Evolutionary conservation across 176 grass and related monocot species (phyloP).

Genomic region (Bonia amplexicaulis): DNA sequence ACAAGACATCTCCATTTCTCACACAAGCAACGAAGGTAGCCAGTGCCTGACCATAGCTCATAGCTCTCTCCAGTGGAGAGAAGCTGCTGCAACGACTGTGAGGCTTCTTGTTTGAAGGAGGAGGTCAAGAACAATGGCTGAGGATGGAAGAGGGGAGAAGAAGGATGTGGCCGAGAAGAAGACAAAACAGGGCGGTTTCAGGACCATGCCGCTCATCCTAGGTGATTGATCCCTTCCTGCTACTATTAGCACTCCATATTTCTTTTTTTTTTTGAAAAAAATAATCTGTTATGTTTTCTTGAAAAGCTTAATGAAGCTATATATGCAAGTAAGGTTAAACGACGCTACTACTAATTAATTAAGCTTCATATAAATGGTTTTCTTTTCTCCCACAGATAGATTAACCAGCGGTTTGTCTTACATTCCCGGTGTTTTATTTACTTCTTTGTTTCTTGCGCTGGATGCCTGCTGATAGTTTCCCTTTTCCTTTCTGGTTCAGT

Average conservation of each 20-base stretch:
- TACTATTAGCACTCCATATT: background rate
- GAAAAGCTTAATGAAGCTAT: background rate
- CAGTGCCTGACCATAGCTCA: conserved; percentile 20
- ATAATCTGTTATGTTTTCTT: background rate
- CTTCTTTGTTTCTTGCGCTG: background rate
- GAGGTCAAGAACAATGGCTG: conserved; percentile 26
- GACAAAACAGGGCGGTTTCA: conserved; percentile 59
- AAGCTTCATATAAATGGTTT: background rate
- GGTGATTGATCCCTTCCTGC: conserved; percentile 16
- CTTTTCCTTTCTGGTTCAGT: background rate
- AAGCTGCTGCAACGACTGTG: background rate
- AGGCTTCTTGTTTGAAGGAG: background rate
- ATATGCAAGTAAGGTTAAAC: background rate
- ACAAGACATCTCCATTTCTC: conserved; percentile 30
- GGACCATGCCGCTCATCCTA: conserved; percentile 91
- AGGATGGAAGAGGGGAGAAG: conserved; percentile 27
- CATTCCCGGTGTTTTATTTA: background rate
- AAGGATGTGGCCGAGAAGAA: background rate
- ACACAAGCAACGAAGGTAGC: conserved; percentile 6
- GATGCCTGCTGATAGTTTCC: background rate
- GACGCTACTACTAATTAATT: background rate
- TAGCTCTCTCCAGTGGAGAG: conserved; percentile 28
- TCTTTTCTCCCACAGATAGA: background rate
- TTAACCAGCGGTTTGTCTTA: background rate
- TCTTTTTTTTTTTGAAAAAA: background rate